Evolutionary conservation across 202 grass and related monocot genomes (phyloP).

Genomic region (Digitaria exilis): DNA sequence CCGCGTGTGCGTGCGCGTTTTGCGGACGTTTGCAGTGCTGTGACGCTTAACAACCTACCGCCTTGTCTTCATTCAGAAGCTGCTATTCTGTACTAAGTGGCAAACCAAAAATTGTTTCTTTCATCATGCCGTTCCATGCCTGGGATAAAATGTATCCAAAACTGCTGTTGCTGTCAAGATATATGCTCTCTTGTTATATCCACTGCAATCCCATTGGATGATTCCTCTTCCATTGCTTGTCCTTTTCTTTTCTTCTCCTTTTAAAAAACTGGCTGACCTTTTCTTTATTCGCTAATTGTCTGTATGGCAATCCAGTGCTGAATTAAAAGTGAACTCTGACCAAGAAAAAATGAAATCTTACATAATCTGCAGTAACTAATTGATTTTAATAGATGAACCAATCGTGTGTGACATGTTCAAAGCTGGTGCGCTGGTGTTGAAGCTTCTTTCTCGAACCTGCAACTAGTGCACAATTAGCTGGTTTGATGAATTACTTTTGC

Average conservation of each 20-base stretch:
- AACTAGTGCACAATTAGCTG: not conserved
- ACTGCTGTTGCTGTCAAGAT: slow-evolving; percentile 18
- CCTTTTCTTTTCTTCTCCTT: not conserved
- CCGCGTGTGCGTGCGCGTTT: not conserved
- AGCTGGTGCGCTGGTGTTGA: not conserved
- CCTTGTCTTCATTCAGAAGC: not conserved
- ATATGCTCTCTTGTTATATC: not conserved
- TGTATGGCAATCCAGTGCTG: not conserved
- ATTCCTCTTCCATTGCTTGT: not conserved
- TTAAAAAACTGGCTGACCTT: not conserved
- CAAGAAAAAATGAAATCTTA: not conserved
- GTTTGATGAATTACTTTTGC: not conserved
- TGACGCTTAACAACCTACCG: not conserved
- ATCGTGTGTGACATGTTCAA: not conserved
- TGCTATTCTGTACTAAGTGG: not conserved
- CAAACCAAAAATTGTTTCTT: slow-evolving; percentile 24
- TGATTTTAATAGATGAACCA: not conserved
- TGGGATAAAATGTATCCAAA: not conserved
- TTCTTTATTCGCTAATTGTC: not conserved
- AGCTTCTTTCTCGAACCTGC: not conserved
- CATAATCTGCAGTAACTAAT: not conserved
- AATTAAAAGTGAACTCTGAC: not conserved
- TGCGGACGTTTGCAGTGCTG: not conserved
- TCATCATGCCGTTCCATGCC: slow-evolving; percentile 1
- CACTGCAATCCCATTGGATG: not conserved